A percentile compares a stretch with the other conserved stretches of the same genome.
phyloP scores from a whole-genome alignment of 2,329 filamentous ascomycete genomes.

The Aspergillus fumigatiaffinis region DNA sequence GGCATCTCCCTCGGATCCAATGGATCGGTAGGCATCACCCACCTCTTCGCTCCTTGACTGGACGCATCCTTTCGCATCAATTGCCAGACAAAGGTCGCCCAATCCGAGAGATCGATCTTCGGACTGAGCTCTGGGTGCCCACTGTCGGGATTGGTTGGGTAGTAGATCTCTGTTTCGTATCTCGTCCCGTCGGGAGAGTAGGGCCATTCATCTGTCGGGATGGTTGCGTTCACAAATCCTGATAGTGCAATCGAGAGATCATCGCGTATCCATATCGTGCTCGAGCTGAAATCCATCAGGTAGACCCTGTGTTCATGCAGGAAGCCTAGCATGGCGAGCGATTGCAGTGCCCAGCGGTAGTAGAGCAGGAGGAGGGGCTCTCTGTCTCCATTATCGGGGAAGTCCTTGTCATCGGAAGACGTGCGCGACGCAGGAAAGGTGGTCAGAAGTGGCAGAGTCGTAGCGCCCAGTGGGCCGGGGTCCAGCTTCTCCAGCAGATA shows the following conservation, averaged over 20 bases:
- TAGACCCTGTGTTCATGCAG: conserved; percentile 1
- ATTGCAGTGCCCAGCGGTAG: conserved; percentile 8
- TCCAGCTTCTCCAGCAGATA: conserved; percentile 6
- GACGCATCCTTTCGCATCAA: not conserved
- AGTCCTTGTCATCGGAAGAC: not conserved
- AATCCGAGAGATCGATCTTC: conserved; percentile 5
- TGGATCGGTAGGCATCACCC: not conserved
- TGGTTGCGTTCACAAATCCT: conserved; percentile 1
- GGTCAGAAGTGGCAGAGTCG: conserved; percentile 1
- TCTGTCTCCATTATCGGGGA: not conserved
- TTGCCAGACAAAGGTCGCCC: conserved; percentile 3
- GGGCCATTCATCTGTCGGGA: conserved; percentile 5
- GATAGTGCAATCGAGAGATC: conserved; percentile 3
- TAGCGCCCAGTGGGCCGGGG: not conserved
- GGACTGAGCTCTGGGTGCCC: not conserved
- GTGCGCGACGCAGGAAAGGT: conserved; percentile 1
- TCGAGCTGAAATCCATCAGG: conserved; percentile 3
- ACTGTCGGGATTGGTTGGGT: not conserved
- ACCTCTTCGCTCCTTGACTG: not conserved
- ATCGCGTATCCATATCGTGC: conserved; percentile 4
- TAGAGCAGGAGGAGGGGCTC: conserved; percentile 6
- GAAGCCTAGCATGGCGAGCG: conserved; percentile 1
- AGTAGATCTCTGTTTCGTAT: conserved; percentile 2
- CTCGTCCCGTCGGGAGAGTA: conserved; percentile 2
- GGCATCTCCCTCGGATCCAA: not conserved